These are phyloP conservation scores for Pythium apleroticum DNA, from an alignment of 352 stramenopile species.

Conservation along the genomic window DNA sequence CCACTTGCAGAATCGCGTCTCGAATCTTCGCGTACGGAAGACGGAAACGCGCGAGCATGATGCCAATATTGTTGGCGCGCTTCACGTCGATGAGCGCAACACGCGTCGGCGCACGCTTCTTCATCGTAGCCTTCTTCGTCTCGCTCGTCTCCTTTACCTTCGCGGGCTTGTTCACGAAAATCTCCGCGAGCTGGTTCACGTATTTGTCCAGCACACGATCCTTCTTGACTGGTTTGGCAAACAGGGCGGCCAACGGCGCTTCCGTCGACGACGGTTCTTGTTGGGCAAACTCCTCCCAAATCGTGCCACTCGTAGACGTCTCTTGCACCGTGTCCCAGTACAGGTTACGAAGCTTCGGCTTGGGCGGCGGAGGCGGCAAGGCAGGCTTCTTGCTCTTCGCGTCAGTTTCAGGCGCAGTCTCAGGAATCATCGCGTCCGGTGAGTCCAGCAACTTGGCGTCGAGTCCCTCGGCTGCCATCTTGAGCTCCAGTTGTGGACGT, in stretches of 20 bases:
- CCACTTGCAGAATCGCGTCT: slow-evolving; percentile 71
- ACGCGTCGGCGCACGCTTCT: slow-evolving; percentile 64
- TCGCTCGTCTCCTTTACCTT: slow-evolving; percentile 53
- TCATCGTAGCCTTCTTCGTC: slow-evolving; percentile 45
- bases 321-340: slow-evolving; percentile 80
- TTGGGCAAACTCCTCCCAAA: slow-evolving; percentile 64
- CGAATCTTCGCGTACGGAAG: slow-evolving; percentile 78
- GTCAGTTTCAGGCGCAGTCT: slow-evolving; percentile 31
- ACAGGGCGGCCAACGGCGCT: slow-evolving; percentile 41
- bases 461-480: slow-evolving; percentile 90
- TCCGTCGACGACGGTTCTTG: slow-evolving; percentile 7
- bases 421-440: slow-evolving; percentile 68
- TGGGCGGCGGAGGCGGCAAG: slow-evolving; percentile 46
- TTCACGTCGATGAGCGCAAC: slow-evolving; percentile 84
- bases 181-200: slow-evolving; percentile 59
- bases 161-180: slow-evolving; percentile 81
- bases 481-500: slow-evolving; percentile 89
- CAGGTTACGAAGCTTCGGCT: slow-evolving; percentile 81
- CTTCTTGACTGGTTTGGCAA: slow-evolving; percentile 33
- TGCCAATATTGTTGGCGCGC: slow-evolving; percentile 85
- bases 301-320: slow-evolving; percentile 54
- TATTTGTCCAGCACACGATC: slow-evolving; percentile 65
- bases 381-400: slow-evolving; percentile 24
- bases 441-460: slow-evolving; percentile 89
- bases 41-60: slow-evolving; percentile 85